These are phyloP conservation scores for Macaranga tanarius DNA, from an alignment of 441 rosid genomes.

Conservation along the genomic window DNA sequence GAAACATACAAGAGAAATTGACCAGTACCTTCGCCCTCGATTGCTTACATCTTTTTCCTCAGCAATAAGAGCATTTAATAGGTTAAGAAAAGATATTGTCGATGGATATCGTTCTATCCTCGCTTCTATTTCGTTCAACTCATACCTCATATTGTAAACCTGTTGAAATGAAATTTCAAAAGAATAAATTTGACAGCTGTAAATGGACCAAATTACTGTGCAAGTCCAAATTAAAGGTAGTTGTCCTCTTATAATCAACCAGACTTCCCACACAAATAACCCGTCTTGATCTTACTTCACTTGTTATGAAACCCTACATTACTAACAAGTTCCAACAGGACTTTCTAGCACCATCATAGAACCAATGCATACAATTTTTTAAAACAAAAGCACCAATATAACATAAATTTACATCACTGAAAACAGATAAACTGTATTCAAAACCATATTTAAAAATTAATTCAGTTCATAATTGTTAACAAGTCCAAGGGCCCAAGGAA, in stretches of 20 bases:
- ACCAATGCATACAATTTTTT: neutral
- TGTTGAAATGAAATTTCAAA: slow-evolving; percentile 27
- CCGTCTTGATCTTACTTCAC: neutral
- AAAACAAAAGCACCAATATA: neutral
- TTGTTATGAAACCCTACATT: neutral
- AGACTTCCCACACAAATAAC: neutral
- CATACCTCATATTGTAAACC: slow-evolving; percentile 98
- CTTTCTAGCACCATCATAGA: neutral
- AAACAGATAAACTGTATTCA: neutral
- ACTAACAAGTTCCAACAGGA: neutral
- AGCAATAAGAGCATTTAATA: slow-evolving; percentile 80
- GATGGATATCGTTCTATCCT: slow-evolving; percentile 94
- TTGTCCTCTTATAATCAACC: neutral
- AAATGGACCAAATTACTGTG: neutral
- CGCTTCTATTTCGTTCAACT: slow-evolving; percentile 97
- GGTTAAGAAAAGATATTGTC: slow-evolving; percentile 86
- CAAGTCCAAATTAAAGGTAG: slow-evolving; percentile 6
- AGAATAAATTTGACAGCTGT: neutral
- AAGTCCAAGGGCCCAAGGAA: no score
- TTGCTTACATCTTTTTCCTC: slow-evolving; percentile 87
- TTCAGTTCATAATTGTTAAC: neutral
- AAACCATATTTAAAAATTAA: neutral
- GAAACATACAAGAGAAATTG: slow-evolving; percentile 13
- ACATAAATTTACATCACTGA: neutral
- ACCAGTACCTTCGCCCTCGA: slow-evolving; percentile 85